Percentiles rank a stretch among this genome's conserved stretches.
Conservation (phyloP, 257 asterid species). For the Scutellaria barbata region DNA sequence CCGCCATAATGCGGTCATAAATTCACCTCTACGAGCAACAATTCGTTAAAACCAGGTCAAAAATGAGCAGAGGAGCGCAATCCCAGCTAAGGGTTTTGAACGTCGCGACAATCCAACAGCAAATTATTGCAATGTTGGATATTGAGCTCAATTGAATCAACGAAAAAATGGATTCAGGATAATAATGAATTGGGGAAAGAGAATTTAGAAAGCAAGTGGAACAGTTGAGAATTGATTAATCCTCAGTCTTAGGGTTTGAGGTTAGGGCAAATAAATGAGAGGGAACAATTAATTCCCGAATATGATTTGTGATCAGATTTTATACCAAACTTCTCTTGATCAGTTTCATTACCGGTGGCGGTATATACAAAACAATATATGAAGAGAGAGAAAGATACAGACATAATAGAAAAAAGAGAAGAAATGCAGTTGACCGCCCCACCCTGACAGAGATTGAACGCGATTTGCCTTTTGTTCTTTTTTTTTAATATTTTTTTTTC, state of each 20-base stretch:
- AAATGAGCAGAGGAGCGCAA: constrained; percentile 21
- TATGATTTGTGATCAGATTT: constrained; percentile 30
- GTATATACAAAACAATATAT: neutral
- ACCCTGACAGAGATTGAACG: constrained; percentile 22
- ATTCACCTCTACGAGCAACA: constrained; percentile 9
- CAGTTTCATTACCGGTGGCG: constrained; percentile 24
- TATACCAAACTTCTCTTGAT: constrained; percentile 27
- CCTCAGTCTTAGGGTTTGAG: constrained; percentile 41
- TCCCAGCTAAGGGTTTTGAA: constrained; percentile 36
- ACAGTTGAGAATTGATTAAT: constrained; percentile 39
- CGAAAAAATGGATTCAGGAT: neutral
- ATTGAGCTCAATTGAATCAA: constrained; percentile 16
- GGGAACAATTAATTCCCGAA: constrained; percentile 23
- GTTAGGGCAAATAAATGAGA: constrained; percentile 7
- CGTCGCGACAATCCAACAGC: constrained; percentile 37
- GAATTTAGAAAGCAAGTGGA: constrained; percentile 43
- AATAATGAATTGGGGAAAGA: constrained; percentile 21
- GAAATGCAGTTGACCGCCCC: constrained; percentile 43
- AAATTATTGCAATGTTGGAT: constrained; percentile 18
- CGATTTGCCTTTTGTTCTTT: constrained; percentile 13
- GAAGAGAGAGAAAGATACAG: constrained; percentile 34
- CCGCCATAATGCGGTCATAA: constrained; percentile 38
- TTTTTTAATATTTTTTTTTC: neutral
- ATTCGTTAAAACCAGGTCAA: neutral
- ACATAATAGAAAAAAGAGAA: constrained; percentile 15